Percentiles rank a stretch among this genome's conserved stretches.
Evolutionary conservation across 108 stramenopile genomes (phyloP).

Genomic region (Cylindrotheca closterium): DNA sequence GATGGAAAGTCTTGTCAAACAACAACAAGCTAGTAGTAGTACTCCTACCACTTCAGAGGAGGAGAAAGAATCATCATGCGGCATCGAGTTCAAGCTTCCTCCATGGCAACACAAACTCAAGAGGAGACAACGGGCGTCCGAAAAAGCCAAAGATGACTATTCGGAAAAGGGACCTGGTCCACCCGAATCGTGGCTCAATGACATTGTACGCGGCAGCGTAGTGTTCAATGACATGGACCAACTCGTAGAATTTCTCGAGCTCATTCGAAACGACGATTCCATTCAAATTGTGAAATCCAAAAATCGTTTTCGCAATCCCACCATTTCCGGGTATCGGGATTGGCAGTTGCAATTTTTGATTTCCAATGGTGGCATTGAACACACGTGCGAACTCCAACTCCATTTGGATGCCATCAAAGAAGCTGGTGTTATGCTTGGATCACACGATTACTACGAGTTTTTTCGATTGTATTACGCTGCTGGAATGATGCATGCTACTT

Average conservation of each 20-base stretch:
- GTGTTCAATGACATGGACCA: constrained; percentile 25
- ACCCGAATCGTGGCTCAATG: constrained; percentile 30
- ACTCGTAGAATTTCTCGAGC: too few species aligned
- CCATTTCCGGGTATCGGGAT: constrained; percentile 32
- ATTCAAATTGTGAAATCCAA: constrained; percentile 33
- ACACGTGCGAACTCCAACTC: constrained; percentile 28
- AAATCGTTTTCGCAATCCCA: constrained; percentile 24
- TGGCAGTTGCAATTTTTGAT: constrained; percentile 27
- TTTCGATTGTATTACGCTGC: constrained; percentile 30
- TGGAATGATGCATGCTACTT: constrained; percentile 20
- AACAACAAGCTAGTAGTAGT: too few species aligned
- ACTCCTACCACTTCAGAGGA: constrained; percentile 2
- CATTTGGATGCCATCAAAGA: constrained; percentile 29
- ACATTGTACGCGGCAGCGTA: constrained; percentile 26
- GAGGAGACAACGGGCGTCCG: constrained; percentile 9
- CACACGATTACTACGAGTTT: constrained; percentile 13
- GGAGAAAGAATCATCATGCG: constrained; percentile 12
- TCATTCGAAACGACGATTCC: constrained; percentile 23
- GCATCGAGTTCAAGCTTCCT: too few species aligned
- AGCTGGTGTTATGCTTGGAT: constrained; percentile 19
- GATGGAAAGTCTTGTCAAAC: constrained; percentile 6
- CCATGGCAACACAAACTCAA: too few species aligned
- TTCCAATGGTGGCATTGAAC: constrained; percentile 26
- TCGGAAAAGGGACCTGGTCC: constrained; percentile 24
- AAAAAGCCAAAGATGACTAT: constrained; percentile 33